phyloP scores from a whole-genome alignment of 2,329 filamentous ascomycete species.

The Xylariaceae sp. region DNA sequence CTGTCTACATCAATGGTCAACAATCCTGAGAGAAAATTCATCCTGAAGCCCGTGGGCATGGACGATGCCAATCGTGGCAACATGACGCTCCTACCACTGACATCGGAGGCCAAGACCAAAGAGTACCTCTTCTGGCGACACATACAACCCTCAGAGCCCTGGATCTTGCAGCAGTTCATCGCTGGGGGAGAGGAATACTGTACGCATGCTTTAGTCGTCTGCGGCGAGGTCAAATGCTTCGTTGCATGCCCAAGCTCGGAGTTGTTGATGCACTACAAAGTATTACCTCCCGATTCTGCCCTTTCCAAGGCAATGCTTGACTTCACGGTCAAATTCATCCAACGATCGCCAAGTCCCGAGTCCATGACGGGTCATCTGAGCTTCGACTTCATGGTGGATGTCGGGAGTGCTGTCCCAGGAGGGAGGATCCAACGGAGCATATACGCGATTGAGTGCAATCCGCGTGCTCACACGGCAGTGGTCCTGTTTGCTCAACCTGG shows the following conservation, averaged over 20 bases:
- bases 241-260: constrained; percentile 61
- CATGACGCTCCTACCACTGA: constrained; percentile 62
- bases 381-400: constrained; percentile 65
- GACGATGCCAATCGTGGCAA: constrained; percentile 56
- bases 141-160: constrained; percentile 52
- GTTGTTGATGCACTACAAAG: constrained; percentile 62
- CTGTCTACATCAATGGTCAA: constrained; percentile 32
- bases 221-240: constrained; percentile 61
- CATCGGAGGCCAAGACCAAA: constrained; percentile 47
- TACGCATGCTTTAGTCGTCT: constrained; percentile 65
- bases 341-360: constrained; percentile 34
- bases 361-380: constrained; percentile 65
- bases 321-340: constrained; percentile 59
- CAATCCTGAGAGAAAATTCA: constrained; percentile 41
- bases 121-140: constrained; percentile 49
- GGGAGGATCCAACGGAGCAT: constrained; percentile 34
- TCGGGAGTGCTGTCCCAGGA: constrained; percentile 12
- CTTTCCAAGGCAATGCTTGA: constrained; percentile 57
- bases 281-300: constrained; percentile 49
- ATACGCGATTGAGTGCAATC: constrained; percentile 69
- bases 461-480: constrained; percentile 63
- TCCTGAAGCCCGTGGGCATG: constrained; percentile 62
- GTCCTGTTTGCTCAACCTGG: constrained; percentile 49
- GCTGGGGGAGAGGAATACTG: constrained; percentile 59
- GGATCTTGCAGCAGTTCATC: constrained; percentile 68